These are phyloP conservation scores for Aspergillus cavernicola DNA, from an alignment of 495 filamentous ascomycete species.

Conservation along the genomic window DNA sequence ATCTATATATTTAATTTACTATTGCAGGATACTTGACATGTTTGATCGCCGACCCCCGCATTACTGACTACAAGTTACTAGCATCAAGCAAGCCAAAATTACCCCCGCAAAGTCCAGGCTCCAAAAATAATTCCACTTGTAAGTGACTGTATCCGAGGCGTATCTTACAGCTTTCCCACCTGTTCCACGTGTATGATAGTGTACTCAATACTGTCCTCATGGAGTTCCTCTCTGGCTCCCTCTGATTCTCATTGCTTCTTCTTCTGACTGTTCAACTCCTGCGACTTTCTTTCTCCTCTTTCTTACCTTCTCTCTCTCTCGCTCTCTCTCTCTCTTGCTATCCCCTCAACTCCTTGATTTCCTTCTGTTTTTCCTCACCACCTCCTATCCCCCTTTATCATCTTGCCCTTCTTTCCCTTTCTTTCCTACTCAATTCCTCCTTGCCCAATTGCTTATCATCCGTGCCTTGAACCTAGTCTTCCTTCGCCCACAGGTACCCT, in stretches of 20 bases:
- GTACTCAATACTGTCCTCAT: neutral
- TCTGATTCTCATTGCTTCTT: slow-evolving; percentile 15
- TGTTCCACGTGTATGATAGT: neutral
- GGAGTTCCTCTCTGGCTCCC: slow-evolving; percentile 17
- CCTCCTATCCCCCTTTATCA: slow-evolving; percentile 6
- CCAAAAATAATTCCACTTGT: slow-evolving; percentile 3
- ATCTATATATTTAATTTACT: too few relatives aligned
- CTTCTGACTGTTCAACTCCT: slow-evolving; percentile 7
- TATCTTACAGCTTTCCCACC: neutral
- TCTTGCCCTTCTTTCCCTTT: slow-evolving; percentile 7
- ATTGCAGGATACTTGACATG: neutral
- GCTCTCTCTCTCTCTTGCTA: slow-evolving; percentile 12
- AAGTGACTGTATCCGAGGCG: neutral
- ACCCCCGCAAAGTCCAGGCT: slow-evolving; percentile 16
- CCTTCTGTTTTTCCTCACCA: slow-evolving; percentile 2
- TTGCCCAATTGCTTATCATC: slow-evolving; percentile 24
- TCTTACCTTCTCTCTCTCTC: slow-evolving; percentile 14
- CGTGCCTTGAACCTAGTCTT: slow-evolving; percentile 12
- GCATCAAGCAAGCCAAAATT: slow-evolving; percentile 12
- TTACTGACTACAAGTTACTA: slow-evolving; percentile 17
- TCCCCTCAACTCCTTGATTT: slow-evolving; percentile 5
- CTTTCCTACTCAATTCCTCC: slow-evolving; percentile 23
- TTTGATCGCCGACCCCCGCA: slow-evolving; percentile 22
- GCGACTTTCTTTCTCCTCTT: slow-evolving; percentile 11
- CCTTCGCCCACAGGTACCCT: slow-evolving; percentile 20